Base-by-base conservation (phyloP, 208 protist genomes). In the Leishmania tropica region DNA sequence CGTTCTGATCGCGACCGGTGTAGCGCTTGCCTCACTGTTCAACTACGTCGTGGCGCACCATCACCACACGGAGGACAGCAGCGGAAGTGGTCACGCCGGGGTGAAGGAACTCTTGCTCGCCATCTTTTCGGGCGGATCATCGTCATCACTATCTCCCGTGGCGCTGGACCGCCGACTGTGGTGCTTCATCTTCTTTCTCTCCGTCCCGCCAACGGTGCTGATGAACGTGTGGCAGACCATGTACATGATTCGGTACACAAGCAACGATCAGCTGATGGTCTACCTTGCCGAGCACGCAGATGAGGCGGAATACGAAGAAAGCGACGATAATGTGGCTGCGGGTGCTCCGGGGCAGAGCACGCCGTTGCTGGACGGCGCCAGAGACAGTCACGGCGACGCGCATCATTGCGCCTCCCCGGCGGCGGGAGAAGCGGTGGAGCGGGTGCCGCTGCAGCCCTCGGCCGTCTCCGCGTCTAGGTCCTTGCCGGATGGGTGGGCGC, bases 141-240 rank as follows among this genome's bases (percentile, higher is more conserved):
- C 65, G 24, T n/a, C 24, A 60, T 51, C 78, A 19, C 40, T 24
- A 19, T 56, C 73, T 45, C 73, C 70, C 28, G 42, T 24, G 24
- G 79, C 45, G 58, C 51, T 74, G 47, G 85, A 87, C 15, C 79
- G 54, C 65, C 82, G 53, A 24, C 35, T 86, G 11, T 97, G 92
- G 92, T 89, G 89, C 74, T 8, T 94, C 47, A 83, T 96, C 35
- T 97, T 92, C 65, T 95, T 94, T 47, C 62, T 95, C n/a, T 94
- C 91, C 19, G 89, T 96, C 0, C 89, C 90, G 5, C 88, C 88
- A 19, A 92, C 81, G 31, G 91, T 94, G 13, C 73, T 96, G 60
- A 84, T 96, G 88, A 96, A 97, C 73, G 84, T 93, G 47, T 86
- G 82, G 83, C 94, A 97, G 81, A 91, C 87, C 6, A 77, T 90